These are phyloP conservation scores for Curvularia eragrostidis DNA, from an alignment of 2,329 filamentous ascomycete genomes.

Conservation along the genomic window DNA sequence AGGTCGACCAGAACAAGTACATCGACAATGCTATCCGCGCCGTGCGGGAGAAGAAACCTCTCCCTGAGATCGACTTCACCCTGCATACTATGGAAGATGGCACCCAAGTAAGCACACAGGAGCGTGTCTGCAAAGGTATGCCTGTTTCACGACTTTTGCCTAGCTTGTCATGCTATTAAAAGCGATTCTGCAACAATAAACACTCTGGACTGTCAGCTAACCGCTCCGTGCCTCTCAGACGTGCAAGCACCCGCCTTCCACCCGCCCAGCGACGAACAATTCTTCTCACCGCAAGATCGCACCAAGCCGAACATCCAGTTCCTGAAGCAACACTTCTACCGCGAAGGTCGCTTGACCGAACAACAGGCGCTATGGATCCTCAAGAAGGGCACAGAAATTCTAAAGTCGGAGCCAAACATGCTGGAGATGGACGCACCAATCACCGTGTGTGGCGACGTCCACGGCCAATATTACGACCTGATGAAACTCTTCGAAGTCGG, in stretches of 20 bases:
- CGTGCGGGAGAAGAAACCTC: conserved; percentile 91
- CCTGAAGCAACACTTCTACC: conserved; percentile 97
- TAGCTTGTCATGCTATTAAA: conserved; percentile 4
- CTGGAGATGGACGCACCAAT: conserved; percentile 99
- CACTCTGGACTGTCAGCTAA: conserved; percentile 31
- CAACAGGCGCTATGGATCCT: conserved; percentile 98
- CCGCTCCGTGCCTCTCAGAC: conserved; percentile 63
- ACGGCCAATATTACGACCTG: conserved; percentile 98
- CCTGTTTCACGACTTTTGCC: conserved; percentile 10
- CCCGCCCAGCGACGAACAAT: conserved; percentile 91
- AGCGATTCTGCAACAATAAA: conserved; percentile 4
- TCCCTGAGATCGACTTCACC: conserved; percentile 98
- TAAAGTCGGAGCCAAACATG: conserved; percentile 90
- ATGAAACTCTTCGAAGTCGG: conserved; percentile 99
- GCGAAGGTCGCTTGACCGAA: conserved; percentile 94
- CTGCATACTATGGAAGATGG: conserved; percentile 99
- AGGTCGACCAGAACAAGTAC: conserved; percentile 52
- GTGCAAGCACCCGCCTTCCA: conserved; percentile 96
- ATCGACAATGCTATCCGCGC: conserved; percentile 91
- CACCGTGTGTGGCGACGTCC: conserved; percentile 96
- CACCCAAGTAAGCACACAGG: conserved; percentile 89
- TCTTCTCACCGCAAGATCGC: conserved; percentile 85
- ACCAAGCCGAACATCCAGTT: conserved; percentile 92
- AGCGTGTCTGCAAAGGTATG: conserved; percentile 97
- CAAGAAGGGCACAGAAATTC: conserved; percentile 81